These are phyloP conservation scores for Aspergillus pseudoviridinutans DNA, from an alignment of 2,329 filamentous ascomycete species.

Conservation along the genomic window DNA sequence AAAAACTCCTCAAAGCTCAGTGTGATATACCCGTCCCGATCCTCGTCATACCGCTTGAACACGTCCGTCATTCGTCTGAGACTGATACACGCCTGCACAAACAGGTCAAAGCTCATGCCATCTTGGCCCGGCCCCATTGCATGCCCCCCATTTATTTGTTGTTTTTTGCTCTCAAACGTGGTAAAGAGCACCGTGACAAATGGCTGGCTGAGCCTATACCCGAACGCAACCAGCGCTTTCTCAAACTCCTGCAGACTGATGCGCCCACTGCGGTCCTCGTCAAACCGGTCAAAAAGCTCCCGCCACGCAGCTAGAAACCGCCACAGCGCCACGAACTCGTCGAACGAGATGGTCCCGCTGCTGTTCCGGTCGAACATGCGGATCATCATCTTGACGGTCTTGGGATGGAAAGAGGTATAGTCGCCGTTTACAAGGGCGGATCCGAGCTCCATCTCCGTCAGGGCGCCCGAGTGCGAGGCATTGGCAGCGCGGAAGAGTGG, in stretches of 20 bases:
- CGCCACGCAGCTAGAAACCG: conserved; percentile 93
- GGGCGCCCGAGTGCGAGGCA: conserved; percentile 68
- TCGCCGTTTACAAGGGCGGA: conserved; percentile 94
- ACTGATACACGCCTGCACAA: conserved; percentile 95
- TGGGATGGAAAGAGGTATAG: conserved; percentile 86
- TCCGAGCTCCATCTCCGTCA: conserved; percentile 82
- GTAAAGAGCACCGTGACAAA: conserved; percentile 84
- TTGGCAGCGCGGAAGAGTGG: conserved; percentile 89
- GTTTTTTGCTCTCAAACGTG: conserved; percentile 68
- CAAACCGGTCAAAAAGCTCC: conserved; percentile 90
- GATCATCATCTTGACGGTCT: conserved; percentile 98
- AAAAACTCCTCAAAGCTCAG: conserved; percentile 79
- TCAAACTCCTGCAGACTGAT: conserved; percentile 84
- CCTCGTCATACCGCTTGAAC: conserved; percentile 98
- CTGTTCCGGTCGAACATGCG: conserved; percentile 97
- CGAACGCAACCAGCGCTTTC: conserved; percentile 87
- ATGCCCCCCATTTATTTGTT: conserved; percentile 37
- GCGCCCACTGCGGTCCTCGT: conserved; percentile 78
- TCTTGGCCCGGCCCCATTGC: conserved; percentile 34
- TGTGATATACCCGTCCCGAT: conserved; percentile 88
- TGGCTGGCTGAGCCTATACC: conserved; percentile 78
- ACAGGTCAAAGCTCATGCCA: conserved; percentile 88
- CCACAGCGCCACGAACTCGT: conserved; percentile 96
- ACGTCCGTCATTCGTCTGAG: conserved; percentile 98
- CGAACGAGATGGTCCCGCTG: conserved; percentile 83